phyloP scores from a whole-genome alignment of 2,329 filamentous ascomycete genomes.

The Hypomyces rosellus region DNA sequence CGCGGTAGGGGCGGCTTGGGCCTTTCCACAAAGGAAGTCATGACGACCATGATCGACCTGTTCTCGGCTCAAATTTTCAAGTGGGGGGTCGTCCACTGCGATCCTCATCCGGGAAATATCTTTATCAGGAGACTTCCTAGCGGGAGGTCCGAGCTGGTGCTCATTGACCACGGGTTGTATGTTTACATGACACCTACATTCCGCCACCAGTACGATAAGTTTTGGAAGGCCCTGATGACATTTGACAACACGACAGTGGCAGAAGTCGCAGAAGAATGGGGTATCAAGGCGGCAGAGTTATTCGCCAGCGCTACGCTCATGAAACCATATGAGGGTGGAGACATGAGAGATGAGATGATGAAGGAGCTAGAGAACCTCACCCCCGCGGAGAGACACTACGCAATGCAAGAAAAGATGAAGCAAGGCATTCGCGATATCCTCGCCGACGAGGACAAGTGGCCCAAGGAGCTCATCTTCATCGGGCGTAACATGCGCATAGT shows the following conservation, averaged over 20 bases:
- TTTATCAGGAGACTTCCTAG: slow-evolving; percentile 81
- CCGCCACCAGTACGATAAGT: slow-evolving; percentile 75
- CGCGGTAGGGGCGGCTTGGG: slow-evolving; percentile 75
- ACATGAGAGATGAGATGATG: slow-evolving; percentile 61
- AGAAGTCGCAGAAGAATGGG: slow-evolving; percentile 72
- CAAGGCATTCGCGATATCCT: slow-evolving; percentile 63
- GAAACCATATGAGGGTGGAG: slow-evolving; percentile 83
- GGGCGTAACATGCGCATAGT: slow-evolving; percentile 89
- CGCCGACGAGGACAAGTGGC: slow-evolving; percentile 80
- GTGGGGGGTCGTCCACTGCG: slow-evolving; percentile 92
- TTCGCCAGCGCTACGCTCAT: slow-evolving; percentile 88
- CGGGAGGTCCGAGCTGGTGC: slow-evolving; percentile 81
- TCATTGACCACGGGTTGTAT: slow-evolving; percentile 96
- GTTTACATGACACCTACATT: slow-evolving; percentile 82
- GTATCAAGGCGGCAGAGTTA: slow-evolving; percentile 80
- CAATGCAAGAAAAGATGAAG: slow-evolving; percentile 82
- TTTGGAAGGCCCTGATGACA: slow-evolving; percentile 92
- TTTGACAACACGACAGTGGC: slow-evolving; percentile 81
- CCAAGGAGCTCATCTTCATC: slow-evolving; percentile 86
- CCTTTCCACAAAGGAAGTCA: slow-evolving; percentile 74
- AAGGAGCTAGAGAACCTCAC: slow-evolving; percentile 53
- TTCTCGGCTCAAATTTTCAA: slow-evolving; percentile 98
- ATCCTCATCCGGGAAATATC: slow-evolving; percentile 95
- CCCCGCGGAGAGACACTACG: slow-evolving; percentile 70
- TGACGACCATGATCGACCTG: slow-evolving; percentile 93